These are phyloP conservation scores for Metschnikowia amazonensis DNA, from an alignment of 805 yeast species.

Conservation along the genomic window DNA sequence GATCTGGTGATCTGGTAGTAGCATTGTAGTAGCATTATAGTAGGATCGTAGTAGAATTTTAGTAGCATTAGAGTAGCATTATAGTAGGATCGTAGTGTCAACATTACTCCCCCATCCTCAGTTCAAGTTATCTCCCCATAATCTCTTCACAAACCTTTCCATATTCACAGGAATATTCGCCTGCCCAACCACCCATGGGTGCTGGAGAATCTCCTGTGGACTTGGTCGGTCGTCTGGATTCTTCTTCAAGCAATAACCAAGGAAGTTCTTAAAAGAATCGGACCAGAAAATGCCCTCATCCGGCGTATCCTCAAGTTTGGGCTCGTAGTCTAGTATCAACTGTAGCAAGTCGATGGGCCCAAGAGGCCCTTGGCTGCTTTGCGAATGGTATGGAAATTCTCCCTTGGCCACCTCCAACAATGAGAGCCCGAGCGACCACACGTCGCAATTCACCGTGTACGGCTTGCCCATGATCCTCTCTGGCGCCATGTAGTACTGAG, in stretches of 20 bases:
- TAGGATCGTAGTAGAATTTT: too few relatives aligned
- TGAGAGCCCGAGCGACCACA: slow-evolving; percentile 94
- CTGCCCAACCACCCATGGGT: slow-evolving; percentile 90
- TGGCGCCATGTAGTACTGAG: slow-evolving; percentile 98
- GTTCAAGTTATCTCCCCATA: slow-evolving; percentile 48
- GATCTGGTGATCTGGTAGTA: too few relatives aligned
- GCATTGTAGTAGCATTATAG: too few relatives aligned
- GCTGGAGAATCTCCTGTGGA: slow-evolving; percentile 88
- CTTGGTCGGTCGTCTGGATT: slow-evolving; percentile 79
- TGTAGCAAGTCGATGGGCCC: slow-evolving; percentile 83
- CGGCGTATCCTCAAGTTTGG: slow-evolving; percentile 74
- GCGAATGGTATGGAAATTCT: slow-evolving; percentile 64
- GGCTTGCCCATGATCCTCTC: slow-evolving; percentile 95
- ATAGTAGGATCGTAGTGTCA: too few relatives aligned
- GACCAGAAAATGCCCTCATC: slow-evolving; percentile 77
- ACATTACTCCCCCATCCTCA: too few relatives aligned
- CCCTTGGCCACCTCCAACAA: slow-evolving; percentile 90
- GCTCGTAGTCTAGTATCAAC: slow-evolving; percentile 77
- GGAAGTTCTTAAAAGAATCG: slow-evolving; percentile 74
- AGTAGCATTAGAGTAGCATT: too few relatives aligned
- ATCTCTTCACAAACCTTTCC: slow-evolving; percentile 76
- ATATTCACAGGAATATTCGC: slow-evolving; percentile 68
- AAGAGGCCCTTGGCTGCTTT: slow-evolving; percentile 31
- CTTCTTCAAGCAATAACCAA: slow-evolving; percentile 75
- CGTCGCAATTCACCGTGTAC: slow-evolving; percentile 90